Conservation (phyloP, 1,284 basidiomycete species). For the Ustilago xerochloae region DNA sequence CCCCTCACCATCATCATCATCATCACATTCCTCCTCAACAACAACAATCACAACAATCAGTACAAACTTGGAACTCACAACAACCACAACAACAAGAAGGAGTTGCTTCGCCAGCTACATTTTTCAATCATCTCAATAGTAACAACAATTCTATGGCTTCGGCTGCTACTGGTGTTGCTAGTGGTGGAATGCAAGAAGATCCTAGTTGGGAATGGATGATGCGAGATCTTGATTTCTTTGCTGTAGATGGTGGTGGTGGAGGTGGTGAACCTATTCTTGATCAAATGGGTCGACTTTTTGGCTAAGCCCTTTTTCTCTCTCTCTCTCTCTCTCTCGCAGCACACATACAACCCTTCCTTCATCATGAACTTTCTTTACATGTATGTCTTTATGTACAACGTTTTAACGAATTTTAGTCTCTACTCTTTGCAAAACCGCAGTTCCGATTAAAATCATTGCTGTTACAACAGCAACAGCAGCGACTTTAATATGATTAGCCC, state of each 20-base stretch:
- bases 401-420: slow-evolving; percentile 41
- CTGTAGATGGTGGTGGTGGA: slow-evolving; percentile 36
- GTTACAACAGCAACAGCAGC: slow-evolving; percentile 33
- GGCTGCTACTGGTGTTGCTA: not conserved
- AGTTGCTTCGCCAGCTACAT: slow-evolving; percentile 11
- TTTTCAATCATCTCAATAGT: slow-evolving; percentile 10
- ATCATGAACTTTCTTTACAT: too few relatives aligned
- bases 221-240: slow-evolving; percentile 37
- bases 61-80: not conserved
- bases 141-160: not conserved
- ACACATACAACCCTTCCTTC: not conserved
- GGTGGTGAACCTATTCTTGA: slow-evolving; percentile 48
- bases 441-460: slow-evolving; percentile 17
- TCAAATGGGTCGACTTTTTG: slow-evolving; percentile 40
- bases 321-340: not conserved
- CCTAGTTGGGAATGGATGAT: slow-evolving; percentile 48
- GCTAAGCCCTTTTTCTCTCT: not conserved
- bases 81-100: not conserved
- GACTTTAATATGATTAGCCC: slow-evolving; percentile 50
- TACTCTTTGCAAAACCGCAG: slow-evolving; percentile 37
- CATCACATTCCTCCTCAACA: too few relatives aligned
- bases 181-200: slow-evolving; percentile 12
- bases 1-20: slow-evolving; percentile 1
- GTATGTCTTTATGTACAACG: not conserved
- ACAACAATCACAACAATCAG: not conserved